Percentiles rank a stretch among this genome's conserved stretches.
Conservation (phyloP, 2,329 filamentous ascomycete genomes). For the Nothophoma quercina region DNA sequence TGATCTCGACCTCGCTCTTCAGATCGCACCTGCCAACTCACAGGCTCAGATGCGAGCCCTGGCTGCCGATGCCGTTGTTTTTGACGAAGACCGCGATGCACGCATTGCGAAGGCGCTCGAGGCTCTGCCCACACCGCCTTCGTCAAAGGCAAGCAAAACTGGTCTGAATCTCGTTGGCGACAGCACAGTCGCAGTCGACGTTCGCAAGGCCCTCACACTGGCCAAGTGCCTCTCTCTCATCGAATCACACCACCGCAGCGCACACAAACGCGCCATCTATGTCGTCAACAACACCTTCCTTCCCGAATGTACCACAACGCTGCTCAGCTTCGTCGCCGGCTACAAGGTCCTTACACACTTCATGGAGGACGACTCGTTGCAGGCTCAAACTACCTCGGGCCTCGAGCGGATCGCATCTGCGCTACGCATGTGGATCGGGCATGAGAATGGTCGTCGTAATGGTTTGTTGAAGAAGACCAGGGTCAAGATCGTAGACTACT, state of each 20-base stretch:
- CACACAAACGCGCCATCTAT: slow-evolving; percentile 49
- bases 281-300: slow-evolving; percentile 53
- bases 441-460: slow-evolving; percentile 50
- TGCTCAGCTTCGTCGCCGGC: slow-evolving; percentile 57
- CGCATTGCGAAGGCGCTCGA: slow-evolving; percentile 63
- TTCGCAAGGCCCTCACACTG: slow-evolving; percentile 64
- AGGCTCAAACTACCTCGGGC: slow-evolving; percentile 46
- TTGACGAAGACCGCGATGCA: slow-evolving; percentile 59
- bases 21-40: slow-evolving; percentile 79
- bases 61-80: slow-evolving; percentile 66
- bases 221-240: slow-evolving; percentile 65
- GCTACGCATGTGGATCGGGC: slow-evolving; percentile 57
- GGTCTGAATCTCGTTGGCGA: slow-evolving; percentile 59
- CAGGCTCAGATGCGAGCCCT: slow-evolving; percentile 68
- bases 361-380: slow-evolving; percentile 42
- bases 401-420: slow-evolving; percentile 55
- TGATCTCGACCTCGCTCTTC: slow-evolving; percentile 73
- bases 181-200: slow-evolving; percentile 64
- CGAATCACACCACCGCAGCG: slow-evolving; percentile 46
- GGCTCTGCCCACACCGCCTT: slow-evolving; percentile 56
- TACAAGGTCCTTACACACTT: slow-evolving; percentile 52
- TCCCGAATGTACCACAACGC: slow-evolving; percentile 49
- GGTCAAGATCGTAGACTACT: slow-evolving; percentile 50
- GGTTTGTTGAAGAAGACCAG: slow-evolving; percentile 51
- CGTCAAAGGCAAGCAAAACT: slow-evolving; percentile 45